A percentile compares a stretch with the other conserved stretches of the same genome.
phyloP scores from a whole-genome alignment of 2,329 filamentous ascomycete genomes.

The Stachybotrys echinatus region DNA sequence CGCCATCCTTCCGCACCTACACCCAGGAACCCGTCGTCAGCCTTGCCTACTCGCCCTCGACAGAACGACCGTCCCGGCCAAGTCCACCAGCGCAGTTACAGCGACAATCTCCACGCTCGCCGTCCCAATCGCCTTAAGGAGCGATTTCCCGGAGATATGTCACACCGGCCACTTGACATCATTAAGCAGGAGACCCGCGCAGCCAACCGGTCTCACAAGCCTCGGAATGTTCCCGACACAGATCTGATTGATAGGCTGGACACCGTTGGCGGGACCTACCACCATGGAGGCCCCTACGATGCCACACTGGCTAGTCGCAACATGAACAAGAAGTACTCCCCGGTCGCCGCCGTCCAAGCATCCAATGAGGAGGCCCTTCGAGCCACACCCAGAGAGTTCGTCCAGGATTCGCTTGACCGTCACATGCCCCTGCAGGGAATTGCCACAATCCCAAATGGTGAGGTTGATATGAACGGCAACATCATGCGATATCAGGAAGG shows the following conservation, averaged over 20 bases:
- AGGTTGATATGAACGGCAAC: constrained; percentile 61
- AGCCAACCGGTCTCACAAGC: constrained; percentile 65
- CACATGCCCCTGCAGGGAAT: constrained; percentile 80
- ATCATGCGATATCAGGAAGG: constrained; percentile 78
- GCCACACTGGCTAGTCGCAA: constrained; percentile 74
- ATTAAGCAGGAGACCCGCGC: constrained; percentile 57
- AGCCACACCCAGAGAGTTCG: constrained; percentile 75
- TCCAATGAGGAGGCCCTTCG: constrained; percentile 72
- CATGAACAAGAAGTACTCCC: constrained; percentile 54
- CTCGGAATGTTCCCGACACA: constrained; percentile 60
- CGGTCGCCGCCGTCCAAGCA: constrained; percentile 68
- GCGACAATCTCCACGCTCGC: constrained; percentile 16
- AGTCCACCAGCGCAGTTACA: background rate
- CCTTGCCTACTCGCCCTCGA: background rate
- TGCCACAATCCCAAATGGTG: constrained; percentile 69
- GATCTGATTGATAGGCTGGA: constrained; percentile 83
- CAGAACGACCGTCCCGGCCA: background rate
- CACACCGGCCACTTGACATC: constrained; percentile 61
- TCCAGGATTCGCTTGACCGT: constrained; percentile 65
- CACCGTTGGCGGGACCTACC: constrained; percentile 62
- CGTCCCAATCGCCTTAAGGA: constrained; percentile 1
- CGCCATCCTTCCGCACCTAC: constrained; percentile 16
- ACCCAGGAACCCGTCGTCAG: background rate
- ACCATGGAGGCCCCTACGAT: constrained; percentile 89
- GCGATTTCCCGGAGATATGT: constrained; percentile 58